phyloP scores from a whole-genome alignment of 1,139 yeast genomes.

The Yamadazyma aaseri region DNA sequence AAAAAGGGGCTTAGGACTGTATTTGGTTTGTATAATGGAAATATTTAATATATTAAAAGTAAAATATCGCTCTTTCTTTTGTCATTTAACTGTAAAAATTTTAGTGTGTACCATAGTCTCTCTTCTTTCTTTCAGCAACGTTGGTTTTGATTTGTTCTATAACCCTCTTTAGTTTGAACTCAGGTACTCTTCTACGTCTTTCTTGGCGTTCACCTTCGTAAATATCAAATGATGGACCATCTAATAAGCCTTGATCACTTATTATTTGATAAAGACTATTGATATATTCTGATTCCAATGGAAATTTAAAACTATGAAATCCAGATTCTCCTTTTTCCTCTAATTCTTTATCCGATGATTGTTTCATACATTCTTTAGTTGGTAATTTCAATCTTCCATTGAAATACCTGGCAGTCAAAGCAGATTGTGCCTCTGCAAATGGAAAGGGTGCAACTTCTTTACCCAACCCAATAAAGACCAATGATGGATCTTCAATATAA shows the following conservation, averaged over 20 bases:
- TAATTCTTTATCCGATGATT: constrained; percentile 20
- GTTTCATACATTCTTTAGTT: constrained; percentile 26
- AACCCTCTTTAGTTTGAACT: constrained; percentile 11
- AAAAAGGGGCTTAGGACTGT: too few species aligned
- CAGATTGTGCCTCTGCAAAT: constrained; percentile 46
- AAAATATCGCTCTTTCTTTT: background rate
- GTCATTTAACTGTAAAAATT: background rate
- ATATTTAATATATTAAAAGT: too few species aligned
- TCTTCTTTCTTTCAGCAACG: background rate
- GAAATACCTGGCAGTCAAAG: constrained; percentile 40
- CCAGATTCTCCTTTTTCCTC: constrained; percentile 22
- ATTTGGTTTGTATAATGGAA: too few species aligned
- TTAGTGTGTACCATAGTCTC: too few species aligned
- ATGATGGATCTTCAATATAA: constrained; percentile 44
- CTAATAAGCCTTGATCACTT: constrained; percentile 3
- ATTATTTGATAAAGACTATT: constrained; percentile 7
- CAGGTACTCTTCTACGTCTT: constrained; percentile 7
- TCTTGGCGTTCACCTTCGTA: constrained; percentile 13
- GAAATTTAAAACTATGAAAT: constrained; percentile 29
- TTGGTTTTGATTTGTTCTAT: constrained; percentile 1
- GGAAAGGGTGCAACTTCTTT: constrained; percentile 49
- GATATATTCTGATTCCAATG: constrained; percentile 29
- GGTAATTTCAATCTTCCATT: constrained; percentile 43
- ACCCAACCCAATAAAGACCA: constrained; percentile 37
- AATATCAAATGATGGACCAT: constrained; percentile 10